phyloP scores from a whole-genome alignment of 257 asterid species.

The Salvia splendens region DNA sequence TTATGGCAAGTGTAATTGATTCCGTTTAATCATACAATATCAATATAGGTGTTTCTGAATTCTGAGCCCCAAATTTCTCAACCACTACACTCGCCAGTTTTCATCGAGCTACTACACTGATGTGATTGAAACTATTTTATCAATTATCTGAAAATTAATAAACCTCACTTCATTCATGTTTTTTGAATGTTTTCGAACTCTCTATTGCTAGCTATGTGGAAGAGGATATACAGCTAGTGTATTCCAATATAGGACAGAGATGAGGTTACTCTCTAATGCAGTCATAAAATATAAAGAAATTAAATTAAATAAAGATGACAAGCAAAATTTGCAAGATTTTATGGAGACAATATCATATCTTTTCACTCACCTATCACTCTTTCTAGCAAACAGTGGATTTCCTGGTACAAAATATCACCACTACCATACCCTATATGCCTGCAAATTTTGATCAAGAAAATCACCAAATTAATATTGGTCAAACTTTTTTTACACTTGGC shows the following conservation, averaged over 20 bases:
- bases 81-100: neutral
- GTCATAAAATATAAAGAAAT: neutral
- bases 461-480: neutral
- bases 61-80: neutral
- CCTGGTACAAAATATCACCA: slow-evolving; percentile 24
- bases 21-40: no score
- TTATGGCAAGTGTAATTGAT: no score
- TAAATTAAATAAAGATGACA: neutral
- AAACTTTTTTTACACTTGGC: slow-evolving; percentile 38
- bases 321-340: slow-evolving; percentile 17
- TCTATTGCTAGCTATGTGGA: neutral
- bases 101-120: neutral
- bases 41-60: neutral
- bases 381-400: slow-evolving; percentile 28
- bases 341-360: slow-evolving; percentile 28
- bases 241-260: slow-evolving; percentile 22
- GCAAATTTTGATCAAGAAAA: slow-evolving; percentile 21
- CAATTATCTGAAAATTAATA: neutral
- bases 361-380: slow-evolving; percentile 35
- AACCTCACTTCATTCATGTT: neutral
- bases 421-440: slow-evolving; percentile 34
- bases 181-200: neutral
- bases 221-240: neutral
- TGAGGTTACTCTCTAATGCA: neutral
- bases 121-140: neutral